Evolutionary conservation across 106 monocot species (phyloP), one percentile per base, ranked within the genome.

Genomic region (Dactylorhiza incarnata): DNA sequence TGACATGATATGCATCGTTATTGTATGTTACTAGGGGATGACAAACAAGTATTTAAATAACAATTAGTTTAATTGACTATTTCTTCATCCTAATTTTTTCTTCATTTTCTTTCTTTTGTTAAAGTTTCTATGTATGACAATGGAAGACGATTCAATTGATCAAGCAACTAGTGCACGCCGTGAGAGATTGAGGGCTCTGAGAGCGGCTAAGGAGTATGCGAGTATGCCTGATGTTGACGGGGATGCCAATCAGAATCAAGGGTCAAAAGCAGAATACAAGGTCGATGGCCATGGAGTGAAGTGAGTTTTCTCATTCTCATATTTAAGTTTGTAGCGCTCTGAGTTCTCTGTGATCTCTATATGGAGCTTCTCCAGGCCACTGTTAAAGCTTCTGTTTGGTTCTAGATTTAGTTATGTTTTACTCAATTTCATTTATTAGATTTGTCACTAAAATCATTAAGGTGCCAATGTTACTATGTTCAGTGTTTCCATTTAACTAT

Each of bases 151-250:
- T 61, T 78, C 85, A 24, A 74, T 81, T 48, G 82, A 80, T 20
- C 80, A 83, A 70, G 82, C 85, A 26, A 85, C 73, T 54, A 80
- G n/a, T 49, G 70, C 78, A 3, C 83, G 90, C 44, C 83, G 84
- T 20, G 87, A 90, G 78, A 79, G 86, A 78, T 48, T 90, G 22
- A 84, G 14, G 53, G 89, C 87, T 80, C 82, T 90, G n/a, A 77
- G 89, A 37, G 84, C 82, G 23, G 89, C 89, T 46, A 84, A 90
- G 53, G 89, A 90, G 43, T 80, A 81, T 37, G 73, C 74, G 17
- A 52, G 37, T 76, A 81, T 66, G 29, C 81, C 87, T 19, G 87
- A 87, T 48, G 84, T 48, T 5, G 78, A 68, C 49, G 72, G 23
- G 44, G 72, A 19, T 22, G 72, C 22, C 23, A 49, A 49, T 72